phyloP scores from a whole-genome alignment of 345 rosid species.

The Syzygium grande region DNA sequence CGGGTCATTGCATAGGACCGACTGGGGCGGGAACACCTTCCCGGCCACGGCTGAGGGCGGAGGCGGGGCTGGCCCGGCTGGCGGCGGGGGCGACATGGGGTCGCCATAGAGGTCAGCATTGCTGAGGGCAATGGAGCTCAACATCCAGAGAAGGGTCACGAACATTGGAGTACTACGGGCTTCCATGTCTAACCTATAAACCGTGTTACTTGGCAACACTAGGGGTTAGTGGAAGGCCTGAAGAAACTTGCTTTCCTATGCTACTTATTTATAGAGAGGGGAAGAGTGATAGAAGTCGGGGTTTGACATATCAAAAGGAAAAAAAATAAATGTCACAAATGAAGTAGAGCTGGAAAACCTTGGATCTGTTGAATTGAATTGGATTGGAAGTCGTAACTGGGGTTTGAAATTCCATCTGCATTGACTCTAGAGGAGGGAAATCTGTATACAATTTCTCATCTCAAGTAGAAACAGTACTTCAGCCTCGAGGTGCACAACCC shows the following conservation, averaged over 20 bases:
- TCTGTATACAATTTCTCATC: not conserved
- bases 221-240: not conserved
- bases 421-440: not conserved
- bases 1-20: not conserved
- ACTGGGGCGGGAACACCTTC: not conserved
- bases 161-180: not conserved
- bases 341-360: not conserved
- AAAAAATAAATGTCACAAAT: not conserved
- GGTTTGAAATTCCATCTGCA: not conserved
- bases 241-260: not conserved
- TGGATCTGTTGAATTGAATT: not conserved
- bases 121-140: not conserved
- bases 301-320: not conserved
- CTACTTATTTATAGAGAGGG: not conserved
- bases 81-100: not conserved
- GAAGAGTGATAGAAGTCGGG: not conserved
- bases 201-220: not conserved
- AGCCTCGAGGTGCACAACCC: not conserved
- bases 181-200: not conserved
- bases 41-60: not conserved
- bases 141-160: not conserved
- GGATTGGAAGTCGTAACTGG: not conserved
- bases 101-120: conserved; percentile 3
- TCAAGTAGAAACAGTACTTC: not conserved
- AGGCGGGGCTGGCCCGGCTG: not conserved